Evolutionary conservation across 23 red algal genomes (phyloP).

Genomic region (Gracilaria gracilis): DNA sequence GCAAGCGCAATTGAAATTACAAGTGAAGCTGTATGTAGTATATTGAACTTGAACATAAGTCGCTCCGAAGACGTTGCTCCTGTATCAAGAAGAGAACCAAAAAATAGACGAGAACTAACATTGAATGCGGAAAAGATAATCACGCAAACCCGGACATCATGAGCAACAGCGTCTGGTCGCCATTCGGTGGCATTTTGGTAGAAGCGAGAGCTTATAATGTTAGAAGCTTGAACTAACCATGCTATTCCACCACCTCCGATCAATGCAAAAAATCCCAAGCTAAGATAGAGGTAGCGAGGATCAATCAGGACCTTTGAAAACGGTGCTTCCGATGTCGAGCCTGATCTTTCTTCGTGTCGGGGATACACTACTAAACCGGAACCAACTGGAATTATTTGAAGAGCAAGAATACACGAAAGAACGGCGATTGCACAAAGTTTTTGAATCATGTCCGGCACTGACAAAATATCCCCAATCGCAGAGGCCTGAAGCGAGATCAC

Average conservation of each 20-base stretch:
- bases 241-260: constrained; percentile 45
- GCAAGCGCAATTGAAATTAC: constrained; percentile 38
- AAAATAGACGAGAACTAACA: constrained; percentile 41
- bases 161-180: constrained; percentile 15
- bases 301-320: constrained; percentile 14
- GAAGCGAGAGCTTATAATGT: constrained; percentile 12
- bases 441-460: background rate
- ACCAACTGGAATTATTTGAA: constrained; percentile 11
- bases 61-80: constrained; percentile 24
- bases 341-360: background rate
- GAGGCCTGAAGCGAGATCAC: constrained; percentile 19
- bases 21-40: constrained; percentile 33
- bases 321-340: background rate
- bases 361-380: background rate
- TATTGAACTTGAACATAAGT: constrained; percentile 47
- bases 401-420: constrained; percentile 13
- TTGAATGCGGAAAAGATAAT: constrained; percentile 64
- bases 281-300: constrained; percentile 31
- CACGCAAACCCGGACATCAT: constrained; percentile 45
- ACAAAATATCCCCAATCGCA: constrained; percentile 3
- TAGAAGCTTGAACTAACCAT: constrained; percentile 45
- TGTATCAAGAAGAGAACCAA: constrained; percentile 31
- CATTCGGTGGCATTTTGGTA: constrained; percentile 12
- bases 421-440: constrained; percentile 7
- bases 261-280: constrained; percentile 26